Percentiles rank a stretch among this genome's conserved stretches.
Conservation (phyloP, 2,329 filamentous ascomycete species). For the Lachnellula suecica region DNA sequence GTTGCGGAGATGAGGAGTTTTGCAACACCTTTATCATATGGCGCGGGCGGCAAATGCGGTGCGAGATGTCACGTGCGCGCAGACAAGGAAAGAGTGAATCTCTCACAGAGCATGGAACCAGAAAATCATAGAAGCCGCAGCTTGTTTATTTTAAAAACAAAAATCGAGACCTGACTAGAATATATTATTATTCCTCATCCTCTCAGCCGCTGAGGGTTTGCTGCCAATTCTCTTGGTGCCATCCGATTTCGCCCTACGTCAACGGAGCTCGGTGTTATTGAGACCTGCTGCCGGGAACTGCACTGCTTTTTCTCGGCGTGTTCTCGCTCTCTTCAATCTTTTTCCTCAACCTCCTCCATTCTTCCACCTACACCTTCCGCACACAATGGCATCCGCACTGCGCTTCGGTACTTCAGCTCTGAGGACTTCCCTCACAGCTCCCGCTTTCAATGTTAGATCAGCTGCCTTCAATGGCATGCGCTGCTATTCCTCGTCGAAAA, state of each 20-base stretch:
- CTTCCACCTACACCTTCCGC: conserved; percentile 31
- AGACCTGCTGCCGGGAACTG: background rate
- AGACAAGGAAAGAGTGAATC: too few relatives aligned
- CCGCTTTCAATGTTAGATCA: conserved; percentile 66
- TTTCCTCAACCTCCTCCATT: conserved; percentile 31
- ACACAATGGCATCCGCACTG: conserved; percentile 79
- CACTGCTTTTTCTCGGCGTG: background rate
- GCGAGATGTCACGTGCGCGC: too few relatives aligned
- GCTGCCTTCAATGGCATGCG: conserved; percentile 79
- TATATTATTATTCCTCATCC: too few relatives aligned
- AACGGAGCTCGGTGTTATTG: background rate
- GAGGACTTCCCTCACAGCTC: conserved; percentile 69
- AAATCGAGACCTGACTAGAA: too few relatives aligned
- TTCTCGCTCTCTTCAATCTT: conserved; percentile 22
- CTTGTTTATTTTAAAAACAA: too few relatives aligned
- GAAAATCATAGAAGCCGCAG: too few relatives aligned
- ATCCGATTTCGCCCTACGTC: background rate
- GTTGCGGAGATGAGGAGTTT: background rate
- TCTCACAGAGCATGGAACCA: too few relatives aligned
- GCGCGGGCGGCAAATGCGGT: too few relatives aligned
- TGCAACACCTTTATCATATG: too few relatives aligned
- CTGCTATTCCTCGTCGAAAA: conserved; percentile 91
- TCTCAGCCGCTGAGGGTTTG: too few relatives aligned
- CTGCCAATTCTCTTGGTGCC: background rate
- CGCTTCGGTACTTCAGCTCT: conserved; percentile 80